phyloP scores from a whole-genome alignment of 2,329 filamentous ascomycete species.

The Monosporascus sp. region DNA sequence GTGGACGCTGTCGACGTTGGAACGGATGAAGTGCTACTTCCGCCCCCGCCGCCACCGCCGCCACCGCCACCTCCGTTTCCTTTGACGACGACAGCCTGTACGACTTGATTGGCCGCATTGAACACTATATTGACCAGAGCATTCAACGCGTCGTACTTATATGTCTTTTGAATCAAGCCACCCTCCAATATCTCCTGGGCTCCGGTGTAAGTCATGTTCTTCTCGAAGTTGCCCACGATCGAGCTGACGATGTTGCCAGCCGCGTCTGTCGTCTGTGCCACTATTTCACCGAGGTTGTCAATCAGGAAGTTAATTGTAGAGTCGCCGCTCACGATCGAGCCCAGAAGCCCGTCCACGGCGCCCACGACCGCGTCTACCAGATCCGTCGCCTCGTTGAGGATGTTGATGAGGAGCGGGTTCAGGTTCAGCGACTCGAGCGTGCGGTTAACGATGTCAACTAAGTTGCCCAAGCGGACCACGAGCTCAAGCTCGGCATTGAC shows the following conservation, averaged over 20 bases:
- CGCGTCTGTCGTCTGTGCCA: slow-evolving; percentile 49
- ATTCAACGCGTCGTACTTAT: slow-evolving; percentile 39
- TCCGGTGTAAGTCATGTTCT: slow-evolving; percentile 52
- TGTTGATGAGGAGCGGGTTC: slow-evolving; percentile 54
- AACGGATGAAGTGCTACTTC: slow-evolving; percentile 10
- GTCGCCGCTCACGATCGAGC: slow-evolving; percentile 52
- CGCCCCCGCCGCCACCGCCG: slow-evolving; percentile 6
- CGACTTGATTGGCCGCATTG: slow-evolving; percentile 44
- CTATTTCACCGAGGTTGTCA: slow-evolving; percentile 59
- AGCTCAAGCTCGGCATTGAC: slow-evolving; percentile 55
- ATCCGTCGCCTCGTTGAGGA: slow-evolving; percentile 48
- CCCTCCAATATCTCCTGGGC: slow-evolving; percentile 27
- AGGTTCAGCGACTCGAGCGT: slow-evolving; percentile 55
- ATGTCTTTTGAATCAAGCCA: slow-evolving; percentile 39
- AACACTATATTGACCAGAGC: slow-evolving; percentile 46
- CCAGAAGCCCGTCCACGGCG: slow-evolving; percentile 53
- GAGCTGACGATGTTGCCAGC: slow-evolving; percentile 39
- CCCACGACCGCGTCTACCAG: slow-evolving; percentile 50
- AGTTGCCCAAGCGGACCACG: slow-evolving; percentile 53
- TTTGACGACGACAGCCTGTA: slow-evolving; percentile 34
- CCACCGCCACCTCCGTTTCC: slow-evolving; percentile 10
- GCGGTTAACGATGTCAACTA: slow-evolving; percentile 57
- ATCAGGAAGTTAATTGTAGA: slow-evolving; percentile 50
- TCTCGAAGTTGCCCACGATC: slow-evolving; percentile 53
- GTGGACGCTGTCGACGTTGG: slow-evolving; percentile 8